Evolutionary conservation across 352 stramenopile species (phyloP).

Genomic region (Phytophthora parvispora): DNA sequence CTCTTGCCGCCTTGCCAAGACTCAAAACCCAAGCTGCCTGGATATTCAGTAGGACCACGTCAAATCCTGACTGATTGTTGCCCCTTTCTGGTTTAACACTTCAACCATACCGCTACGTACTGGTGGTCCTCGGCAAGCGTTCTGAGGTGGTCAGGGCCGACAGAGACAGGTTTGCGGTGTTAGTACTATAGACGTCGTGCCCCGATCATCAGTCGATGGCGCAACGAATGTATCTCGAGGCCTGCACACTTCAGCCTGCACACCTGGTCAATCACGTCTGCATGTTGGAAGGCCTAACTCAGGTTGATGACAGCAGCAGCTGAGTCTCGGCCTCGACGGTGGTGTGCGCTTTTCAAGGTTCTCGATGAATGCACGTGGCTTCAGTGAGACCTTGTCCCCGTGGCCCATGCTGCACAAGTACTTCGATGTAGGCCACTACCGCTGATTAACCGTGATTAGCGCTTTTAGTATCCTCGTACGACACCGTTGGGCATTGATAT

Average conservation of each 20-base stretch:
- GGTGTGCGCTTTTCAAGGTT: too few species aligned
- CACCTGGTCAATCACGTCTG: background rate
- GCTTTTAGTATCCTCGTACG: background rate
- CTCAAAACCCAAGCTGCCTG: too few species aligned
- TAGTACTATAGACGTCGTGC: constrained; percentile 9
- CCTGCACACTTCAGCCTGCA: background rate
- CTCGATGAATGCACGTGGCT: too few species aligned
- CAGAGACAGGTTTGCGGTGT: constrained; percentile 14
- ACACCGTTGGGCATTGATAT: too few species aligned
- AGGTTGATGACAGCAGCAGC: background rate
- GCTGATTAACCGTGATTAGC: background rate
- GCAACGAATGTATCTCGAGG: constrained; percentile 8
- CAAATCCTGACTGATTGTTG: constrained; percentile 26
- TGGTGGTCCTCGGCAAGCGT: background rate
- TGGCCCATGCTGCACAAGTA: too few species aligned
- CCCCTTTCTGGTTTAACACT: background rate
- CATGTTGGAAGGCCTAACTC: background rate
- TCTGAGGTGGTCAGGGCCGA: background rate
- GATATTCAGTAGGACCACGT: too few species aligned
- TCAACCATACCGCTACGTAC: background rate
- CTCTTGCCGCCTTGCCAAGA: too few species aligned
- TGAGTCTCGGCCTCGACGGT: too few species aligned
- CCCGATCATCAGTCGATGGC: constrained; percentile 14
- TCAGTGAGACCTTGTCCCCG: too few species aligned
- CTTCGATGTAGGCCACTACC: too few species aligned